Evolutionary conservation across 352 stramenopile species (phyloP).

Genomic region (Blastocystis sp.): DNA sequence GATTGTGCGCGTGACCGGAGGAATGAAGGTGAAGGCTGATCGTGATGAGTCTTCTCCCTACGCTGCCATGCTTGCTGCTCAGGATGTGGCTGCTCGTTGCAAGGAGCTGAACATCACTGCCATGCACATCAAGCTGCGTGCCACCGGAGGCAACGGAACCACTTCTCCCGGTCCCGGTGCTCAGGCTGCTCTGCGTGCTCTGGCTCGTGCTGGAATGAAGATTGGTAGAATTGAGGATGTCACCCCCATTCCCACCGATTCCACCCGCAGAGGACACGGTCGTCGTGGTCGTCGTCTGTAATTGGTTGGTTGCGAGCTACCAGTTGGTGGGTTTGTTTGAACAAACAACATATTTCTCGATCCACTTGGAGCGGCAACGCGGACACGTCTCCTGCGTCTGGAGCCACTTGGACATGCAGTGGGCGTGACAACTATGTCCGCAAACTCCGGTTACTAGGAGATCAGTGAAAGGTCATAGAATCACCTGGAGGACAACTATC

Average conservation of each 20-base stretch:
- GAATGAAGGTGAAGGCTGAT: slow-evolving; percentile 99
- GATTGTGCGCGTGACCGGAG: slow-evolving; percentile 94
- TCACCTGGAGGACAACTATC: slow-evolving; percentile 49
- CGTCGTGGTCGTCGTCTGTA: slow-evolving; percentile 98
- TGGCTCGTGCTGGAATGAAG: slow-evolving; percentile 96
- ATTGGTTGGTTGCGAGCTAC: slow-evolving; percentile 59
- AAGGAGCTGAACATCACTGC: slow-evolving; percentile 96
- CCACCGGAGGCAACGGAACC: slow-evolving; percentile 93
- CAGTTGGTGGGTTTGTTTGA: slow-evolving; percentile 1
- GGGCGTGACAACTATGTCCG: slow-evolving; percentile 22
- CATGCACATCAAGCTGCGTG: slow-evolving; percentile 99
- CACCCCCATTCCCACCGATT: slow-evolving; percentile 97
- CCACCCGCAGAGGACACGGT: slow-evolving; percentile 91
- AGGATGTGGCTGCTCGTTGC: slow-evolving; percentile 89
- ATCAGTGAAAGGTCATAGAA: not conserved
- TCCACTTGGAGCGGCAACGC: slow-evolving; percentile 1
- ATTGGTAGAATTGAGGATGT: slow-evolving; percentile 99
- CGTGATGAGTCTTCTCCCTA: slow-evolving; percentile 97
- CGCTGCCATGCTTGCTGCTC: slow-evolving; percentile 97
- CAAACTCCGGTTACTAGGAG: slow-evolving; percentile 9
- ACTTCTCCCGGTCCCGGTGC: slow-evolving; percentile 92
- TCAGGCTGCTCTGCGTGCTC: slow-evolving; percentile 89
- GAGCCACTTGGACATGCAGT: slow-evolving; percentile 42
- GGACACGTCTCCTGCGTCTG: slow-evolving; percentile 30
- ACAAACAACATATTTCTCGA: not conserved